Base-by-base conservation (phyloP, 805 yeast species). In the Kazachstania psychrophila region DNA sequence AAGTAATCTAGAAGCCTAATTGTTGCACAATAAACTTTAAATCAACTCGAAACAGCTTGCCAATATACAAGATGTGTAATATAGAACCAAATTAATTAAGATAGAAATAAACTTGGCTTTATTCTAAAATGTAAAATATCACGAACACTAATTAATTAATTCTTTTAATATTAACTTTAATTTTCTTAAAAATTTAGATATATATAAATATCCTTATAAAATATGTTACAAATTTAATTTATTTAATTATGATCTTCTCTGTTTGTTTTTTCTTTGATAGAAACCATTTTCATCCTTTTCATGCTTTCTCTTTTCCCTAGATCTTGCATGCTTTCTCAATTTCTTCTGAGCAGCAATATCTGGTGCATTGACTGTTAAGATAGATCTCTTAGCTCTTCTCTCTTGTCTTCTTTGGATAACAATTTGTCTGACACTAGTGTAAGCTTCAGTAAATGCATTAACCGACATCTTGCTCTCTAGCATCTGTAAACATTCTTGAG, bases 331-430 rank as follows among this genome's bases (percentile, higher is more conserved):
- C 57, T 82, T 84, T 60, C 69, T 79, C 51, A 84, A 52, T 62
- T 81, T 84, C 58, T 83, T 74, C 46, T 70, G 72, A 2, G 95
- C 92, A n/a, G 85, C 79, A 28, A 72, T 61, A 12, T 81, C 95
- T 1, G 97, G 97, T 4, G 80, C 82, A 15, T 69, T 72, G 9
- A 88, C 68, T 3, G 86, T 81, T 54, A 85, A 62, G 40, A 81
- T 78, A 0, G 94, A 81, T 39, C 87, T 69, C 52, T 78, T 79
- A 0, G 82, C 72, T 53, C 70, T 76, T 60, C 96, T 75, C 33
- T 85, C 94, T 40, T 71, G 70, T 51, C 96, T 73, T 57, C 85
- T 73, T 24, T 65, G 64, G 20, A 59, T 61, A 17, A 88, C 79
- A 13, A 51, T 49, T 44, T 70, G 74, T 53, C 76, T 75, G n/a